Evolutionary conservation across 805 yeast genomes (phyloP).

Genomic region (Metschnikowia anglica): DNA sequence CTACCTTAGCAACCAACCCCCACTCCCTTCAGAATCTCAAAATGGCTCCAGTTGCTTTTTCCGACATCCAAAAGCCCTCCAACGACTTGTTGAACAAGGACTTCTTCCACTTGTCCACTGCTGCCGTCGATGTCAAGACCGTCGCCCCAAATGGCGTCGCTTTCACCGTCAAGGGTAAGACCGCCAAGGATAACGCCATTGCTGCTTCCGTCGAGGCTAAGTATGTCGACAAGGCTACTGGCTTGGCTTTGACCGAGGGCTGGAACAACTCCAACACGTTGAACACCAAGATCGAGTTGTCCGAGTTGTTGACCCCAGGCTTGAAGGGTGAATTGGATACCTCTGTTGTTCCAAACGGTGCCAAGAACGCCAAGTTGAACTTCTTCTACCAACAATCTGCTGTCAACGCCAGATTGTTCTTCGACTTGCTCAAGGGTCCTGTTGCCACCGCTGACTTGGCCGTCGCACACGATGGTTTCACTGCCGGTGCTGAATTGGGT

Average conservation of each 20-base stretch:
- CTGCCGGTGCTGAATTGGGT: slow-evolving; percentile 96
- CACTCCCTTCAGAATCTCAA: slow-evolving; percentile 2
- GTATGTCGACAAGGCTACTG: slow-evolving; percentile 88
- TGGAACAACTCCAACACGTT: slow-evolving; percentile 94
- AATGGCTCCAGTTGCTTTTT: slow-evolving; percentile 77
- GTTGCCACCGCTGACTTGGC: slow-evolving; percentile 92
- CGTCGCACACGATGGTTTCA: slow-evolving; percentile 92
- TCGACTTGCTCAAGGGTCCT: slow-evolving; percentile 94
- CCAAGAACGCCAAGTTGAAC: slow-evolving; percentile 86
- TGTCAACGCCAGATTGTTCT: slow-evolving; percentile 90
- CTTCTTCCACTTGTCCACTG: slow-evolving; percentile 89
- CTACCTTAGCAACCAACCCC: no score
- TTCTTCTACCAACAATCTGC: slow-evolving; percentile 89
- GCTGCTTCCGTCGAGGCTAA: slow-evolving; percentile 89
- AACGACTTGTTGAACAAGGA: slow-evolving; percentile 88
- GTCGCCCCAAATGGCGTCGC: slow-evolving; percentile 95
- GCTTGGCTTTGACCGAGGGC: slow-evolving; percentile 93
- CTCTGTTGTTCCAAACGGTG: slow-evolving; percentile 78
- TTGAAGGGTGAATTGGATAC: slow-evolving; percentile 90
- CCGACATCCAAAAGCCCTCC: slow-evolving; percentile 90
- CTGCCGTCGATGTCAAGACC: slow-evolving; percentile 85
- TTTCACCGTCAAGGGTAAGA: slow-evolving; percentile 91
- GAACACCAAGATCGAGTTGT: slow-evolving; percentile 89
- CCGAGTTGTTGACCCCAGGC: slow-evolving; percentile 91
- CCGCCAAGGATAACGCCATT: slow-evolving; percentile 74